These are phyloP conservation scores for Austroboletus olivaceoglutinosus DNA, from an alignment of 1,284 basidiomycete genomes.

Conservation along the genomic window DNA sequence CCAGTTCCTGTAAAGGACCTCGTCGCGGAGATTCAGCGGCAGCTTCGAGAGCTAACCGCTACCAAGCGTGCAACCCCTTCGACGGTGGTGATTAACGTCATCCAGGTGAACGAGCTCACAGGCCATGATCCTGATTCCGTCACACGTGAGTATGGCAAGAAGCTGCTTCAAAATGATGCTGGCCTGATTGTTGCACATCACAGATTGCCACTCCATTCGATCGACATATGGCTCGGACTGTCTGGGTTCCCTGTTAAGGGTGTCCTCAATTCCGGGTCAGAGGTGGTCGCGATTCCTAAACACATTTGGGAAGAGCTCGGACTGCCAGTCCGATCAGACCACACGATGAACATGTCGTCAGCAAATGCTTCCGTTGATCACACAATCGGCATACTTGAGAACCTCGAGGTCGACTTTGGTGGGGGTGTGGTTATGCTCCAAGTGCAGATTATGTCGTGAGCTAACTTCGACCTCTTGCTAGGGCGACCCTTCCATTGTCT, in stretches of 20 bases:
- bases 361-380: background rate
- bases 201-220: background rate
- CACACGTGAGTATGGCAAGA: background rate
- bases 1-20: background rate
- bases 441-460: background rate
- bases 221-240: background rate
- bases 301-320: background rate
- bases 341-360: background rate
- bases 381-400: background rate
- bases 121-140: fast-evolving
- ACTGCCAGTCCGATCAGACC: background rate
- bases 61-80: too few relatives aligned
- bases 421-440: background rate
- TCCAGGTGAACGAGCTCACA: background rate
- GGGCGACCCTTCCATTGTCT: conserved; percentile 2
- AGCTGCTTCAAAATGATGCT: background rate
- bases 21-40: too few relatives aligned
- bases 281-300: background rate
- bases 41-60: too few relatives aligned
- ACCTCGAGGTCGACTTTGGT: background rate
- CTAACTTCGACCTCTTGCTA: conserved; percentile 7
- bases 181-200: background rate
- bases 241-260: too few relatives aligned
- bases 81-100: too few relatives aligned
- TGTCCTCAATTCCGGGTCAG: background rate